Evolutionary conservation across 1,139 yeast genomes (phyloP).

Genomic region (Chernovozyma aurita): DNA sequence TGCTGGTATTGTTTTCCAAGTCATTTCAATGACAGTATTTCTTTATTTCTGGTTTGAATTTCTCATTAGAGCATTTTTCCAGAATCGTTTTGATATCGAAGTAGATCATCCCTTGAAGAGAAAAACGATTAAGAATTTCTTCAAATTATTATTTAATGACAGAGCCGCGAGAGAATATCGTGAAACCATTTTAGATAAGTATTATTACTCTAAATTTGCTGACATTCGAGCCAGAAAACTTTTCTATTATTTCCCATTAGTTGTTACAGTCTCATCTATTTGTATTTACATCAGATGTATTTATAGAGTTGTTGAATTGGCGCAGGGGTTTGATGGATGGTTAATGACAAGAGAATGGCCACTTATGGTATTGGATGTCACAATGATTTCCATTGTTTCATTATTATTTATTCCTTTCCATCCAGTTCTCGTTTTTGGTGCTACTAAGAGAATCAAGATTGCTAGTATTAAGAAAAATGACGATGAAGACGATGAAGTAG

Average conservation of each 20-base stretch:
- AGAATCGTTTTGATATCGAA: conserved; percentile 16
- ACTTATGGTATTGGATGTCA: conserved; percentile 72
- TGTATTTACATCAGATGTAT: conserved; percentile 69
- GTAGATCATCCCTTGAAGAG: conserved; percentile 20
- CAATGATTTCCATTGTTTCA: conserved; percentile 54
- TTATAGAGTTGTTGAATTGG: conserved; percentile 75
- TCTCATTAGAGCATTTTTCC: conserved; percentile 41
- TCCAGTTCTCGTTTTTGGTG: conserved; percentile 60
- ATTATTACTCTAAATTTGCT: conserved; percentile 37
- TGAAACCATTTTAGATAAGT: conserved; percentile 21
- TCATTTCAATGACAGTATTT: conserved; percentile 66
- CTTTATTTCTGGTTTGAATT: conserved; percentile 54
- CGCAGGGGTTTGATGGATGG: conserved; percentile 73
- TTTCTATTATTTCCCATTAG: conserved; percentile 48
- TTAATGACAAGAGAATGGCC: conserved; percentile 68
- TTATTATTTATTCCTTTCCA: conserved; percentile 50
- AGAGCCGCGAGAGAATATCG: conserved; percentile 21
- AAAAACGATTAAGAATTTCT: conserved; percentile 19
- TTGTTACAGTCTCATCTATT: conserved; percentile 49
- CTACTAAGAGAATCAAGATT: conserved; percentile 28
- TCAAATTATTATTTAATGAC: conserved; percentile 27
- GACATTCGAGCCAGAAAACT: conserved; percentile 35
- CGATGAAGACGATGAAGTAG: conserved; percentile 12
- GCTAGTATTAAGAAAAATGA: conserved; percentile 30
- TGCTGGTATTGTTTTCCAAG: conserved; percentile 79